A percentile compares a stretch with the other conserved stretches of the same genome.
Evolutionary conservation across 306 rosid genomes (phyloP).

Genomic region (Rubus parviflorus): DNA sequence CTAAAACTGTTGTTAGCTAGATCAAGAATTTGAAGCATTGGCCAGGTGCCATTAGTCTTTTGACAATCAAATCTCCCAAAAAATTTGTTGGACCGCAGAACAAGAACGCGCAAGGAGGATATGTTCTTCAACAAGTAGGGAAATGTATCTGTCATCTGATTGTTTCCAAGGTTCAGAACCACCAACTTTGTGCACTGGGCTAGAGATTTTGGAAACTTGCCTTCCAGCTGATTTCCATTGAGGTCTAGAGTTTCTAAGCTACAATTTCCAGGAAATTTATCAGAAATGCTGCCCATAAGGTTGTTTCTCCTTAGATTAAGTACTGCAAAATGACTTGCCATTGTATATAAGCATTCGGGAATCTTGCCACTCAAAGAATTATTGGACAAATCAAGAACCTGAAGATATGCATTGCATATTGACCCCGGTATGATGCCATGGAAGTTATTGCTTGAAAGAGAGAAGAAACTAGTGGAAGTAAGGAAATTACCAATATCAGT

Average conservation of each 20-base stretch:
- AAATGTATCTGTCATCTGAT: background rate
- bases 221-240: constrained; percentile 22
- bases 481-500: background rate
- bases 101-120: constrained; percentile 33
- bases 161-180: constrained; percentile 43
- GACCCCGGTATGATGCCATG: constrained; percentile 21
- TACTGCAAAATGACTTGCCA: constrained; percentile 18
- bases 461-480: fast-evolving
- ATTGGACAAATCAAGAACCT: constrained; percentile 34
- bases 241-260: constrained; percentile 30
- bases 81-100: constrained; percentile 35
- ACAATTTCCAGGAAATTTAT: constrained; percentile 22
- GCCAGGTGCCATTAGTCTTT: background rate
- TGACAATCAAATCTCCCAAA: constrained; percentile 23
- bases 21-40: constrained; percentile 38
- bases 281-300: background rate
- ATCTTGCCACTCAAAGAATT: constrained; percentile 28
- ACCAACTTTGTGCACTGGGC: constrained; percentile 25
- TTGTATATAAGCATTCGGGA: constrained; percentile 20
- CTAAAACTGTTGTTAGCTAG: constrained; percentile 32
- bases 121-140: constrained; percentile 29
- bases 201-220: constrained; percentile 27
- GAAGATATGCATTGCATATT: constrained; percentile 34
- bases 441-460: constrained; percentile 32
- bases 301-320: constrained; percentile 30